Conservation (phyloP, 352 stramenopile genomes). For the Pythium brachiatum region DNA sequence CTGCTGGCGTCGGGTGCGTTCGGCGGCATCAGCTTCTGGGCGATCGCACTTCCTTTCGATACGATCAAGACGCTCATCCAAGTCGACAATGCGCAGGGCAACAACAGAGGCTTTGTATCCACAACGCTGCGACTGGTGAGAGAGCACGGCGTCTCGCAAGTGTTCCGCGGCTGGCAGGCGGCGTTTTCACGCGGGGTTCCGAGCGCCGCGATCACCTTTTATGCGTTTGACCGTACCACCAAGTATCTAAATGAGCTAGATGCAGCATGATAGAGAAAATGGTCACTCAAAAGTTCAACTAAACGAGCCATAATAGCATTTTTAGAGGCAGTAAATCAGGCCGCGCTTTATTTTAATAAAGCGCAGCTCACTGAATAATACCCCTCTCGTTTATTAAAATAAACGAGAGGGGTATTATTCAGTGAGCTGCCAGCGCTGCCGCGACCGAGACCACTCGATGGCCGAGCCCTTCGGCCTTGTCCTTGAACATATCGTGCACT, state of each 20-base stretch:
- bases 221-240: conserved; percentile 65
- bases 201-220: conserved; percentile 80
- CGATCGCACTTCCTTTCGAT: conserved; percentile 81
- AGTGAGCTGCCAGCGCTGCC: conserved; percentile 7
- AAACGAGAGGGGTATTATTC: background rate
- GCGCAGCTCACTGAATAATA: too few species aligned
- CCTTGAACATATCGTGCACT: conserved; percentile 74
- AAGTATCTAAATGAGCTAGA: conserved; percentile 45
- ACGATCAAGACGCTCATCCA: conserved; percentile 85
- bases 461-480: conserved; percentile 78
- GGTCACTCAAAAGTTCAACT: background rate
- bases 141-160: conserved; percentile 51
- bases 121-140: conserved; percentile 43
- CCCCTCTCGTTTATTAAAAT: too few species aligned
- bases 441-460: conserved; percentile 60
- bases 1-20: conserved; percentile 67
- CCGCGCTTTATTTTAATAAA: too few species aligned
- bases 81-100: conserved; percentile 43
- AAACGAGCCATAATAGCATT: too few species aligned
- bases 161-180: conserved; percentile 80
- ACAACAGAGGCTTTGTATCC: conserved; percentile 44
- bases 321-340: too few species aligned
- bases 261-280: conserved; percentile 11
- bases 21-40: conserved; percentile 84
- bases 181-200: conserved; percentile 76